These are phyloP conservation scores for Leishmania aethiopica DNA, from an alignment of 208 protist genomes.

Conservation along the genomic window DNA sequence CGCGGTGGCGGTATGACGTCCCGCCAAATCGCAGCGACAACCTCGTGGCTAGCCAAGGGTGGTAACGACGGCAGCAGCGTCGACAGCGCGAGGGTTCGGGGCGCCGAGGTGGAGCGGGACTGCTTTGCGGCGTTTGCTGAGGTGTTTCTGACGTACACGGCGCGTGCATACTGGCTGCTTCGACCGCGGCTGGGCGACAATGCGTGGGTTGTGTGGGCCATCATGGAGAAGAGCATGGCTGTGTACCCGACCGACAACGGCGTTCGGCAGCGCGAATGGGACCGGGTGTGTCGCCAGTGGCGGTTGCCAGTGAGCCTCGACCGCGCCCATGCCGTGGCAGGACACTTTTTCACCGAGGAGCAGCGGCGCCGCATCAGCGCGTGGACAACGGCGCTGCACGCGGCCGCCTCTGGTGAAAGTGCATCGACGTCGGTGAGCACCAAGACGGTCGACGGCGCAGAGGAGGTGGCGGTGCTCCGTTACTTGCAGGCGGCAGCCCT, in stretches of 20 bases:
- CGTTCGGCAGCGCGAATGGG: conserved; percentile 32
- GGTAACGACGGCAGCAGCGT: background rate
- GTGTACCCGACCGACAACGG: conserved; percentile 13
- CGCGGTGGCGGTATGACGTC: background rate
- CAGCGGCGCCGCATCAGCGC: conserved; percentile 21
- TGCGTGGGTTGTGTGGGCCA: conserved; percentile 46
- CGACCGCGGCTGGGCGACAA: conserved; percentile 52
- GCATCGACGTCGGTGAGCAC: background rate
- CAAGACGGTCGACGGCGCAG: background rate
- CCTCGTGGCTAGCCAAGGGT: conserved; percentile 22
- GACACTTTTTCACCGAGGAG: conserved; percentile 39
- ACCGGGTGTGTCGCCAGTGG: conserved; percentile 31
- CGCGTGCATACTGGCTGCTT: conserved; percentile 70
- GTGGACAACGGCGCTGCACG: conserved; percentile 21
- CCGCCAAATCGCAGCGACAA: background rate
- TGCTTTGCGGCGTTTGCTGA: conserved; percentile 46
- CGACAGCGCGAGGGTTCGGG: background rate
- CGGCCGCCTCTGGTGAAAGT: background rate
- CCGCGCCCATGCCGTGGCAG: conserved; percentile 31
- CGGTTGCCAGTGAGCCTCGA: conserved; percentile 46
- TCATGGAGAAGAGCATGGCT: conserved; percentile 27
- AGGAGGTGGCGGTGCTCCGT: conserved; percentile 54
- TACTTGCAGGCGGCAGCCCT: conserved; percentile 63
- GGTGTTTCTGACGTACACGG: conserved; percentile 57
- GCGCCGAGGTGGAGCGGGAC: background rate